Base-by-base conservation (phyloP, 2,329 filamentous ascomycete species). In the Aspergillus glaucus region DNA sequence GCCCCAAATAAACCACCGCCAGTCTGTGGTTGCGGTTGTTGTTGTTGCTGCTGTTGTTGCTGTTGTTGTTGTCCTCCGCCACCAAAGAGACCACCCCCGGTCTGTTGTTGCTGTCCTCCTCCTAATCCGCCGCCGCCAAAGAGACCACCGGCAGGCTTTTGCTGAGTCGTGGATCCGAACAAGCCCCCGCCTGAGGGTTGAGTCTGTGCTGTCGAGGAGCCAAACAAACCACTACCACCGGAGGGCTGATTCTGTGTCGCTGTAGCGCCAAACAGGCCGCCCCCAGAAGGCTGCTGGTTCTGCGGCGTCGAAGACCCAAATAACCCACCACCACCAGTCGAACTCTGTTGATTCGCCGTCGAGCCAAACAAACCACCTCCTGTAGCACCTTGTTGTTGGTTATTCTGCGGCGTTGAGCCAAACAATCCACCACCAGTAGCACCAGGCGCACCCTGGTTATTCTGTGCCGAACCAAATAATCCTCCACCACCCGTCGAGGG, bases 141-240 rank as follows among this genome's bases (percentile, higher is more conserved):
- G 21, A 64, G 39, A 15, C 58, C 55, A 43, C 62, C 53, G 15
- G 50, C 53, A 26, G 58, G 58, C 26, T 50, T 49, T 55, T 37
- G 42, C 41, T 34, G 37, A 24, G 55, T 45, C n/a, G 48, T 50
- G 39, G 50, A 51, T 17, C 62, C 63, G 43, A 66, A 66, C 44
- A 64, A 43, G 39, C 55, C 51, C 15, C 57, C 49, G 12, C 50
- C 50, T 17, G 43, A 8, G 32, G 55, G 52, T 46, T 64, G 63
- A 43, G 63, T 61, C 41, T 60, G 60, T 43, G 61, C 57, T 3
- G 50, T 52, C 12, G 53, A 45, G 8, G 56, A 54, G 15, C 60
- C 68, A 44, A 75, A 74, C 14, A 72, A 54, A 40, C 71, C 67
- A 32, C 70, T 67, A 37, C 66, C 53, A 34, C 34, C 34, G 28